Conservation (phyloP, 2,329 filamentous ascomycete genomes). For the Colletotrichum neosansevieriae region DNA sequence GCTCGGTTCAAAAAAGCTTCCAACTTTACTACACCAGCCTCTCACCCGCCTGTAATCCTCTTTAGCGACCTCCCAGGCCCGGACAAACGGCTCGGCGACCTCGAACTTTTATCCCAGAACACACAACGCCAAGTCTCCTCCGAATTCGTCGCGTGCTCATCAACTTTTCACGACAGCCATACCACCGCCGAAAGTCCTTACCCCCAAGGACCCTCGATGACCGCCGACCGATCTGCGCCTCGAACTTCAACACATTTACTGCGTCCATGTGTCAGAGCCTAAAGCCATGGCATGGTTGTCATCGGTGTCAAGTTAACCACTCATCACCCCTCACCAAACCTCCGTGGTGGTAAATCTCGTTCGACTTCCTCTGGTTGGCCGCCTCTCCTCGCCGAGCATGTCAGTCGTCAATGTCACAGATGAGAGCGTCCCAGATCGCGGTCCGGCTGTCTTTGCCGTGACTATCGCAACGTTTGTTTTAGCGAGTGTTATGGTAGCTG, state of each 20-base stretch:
- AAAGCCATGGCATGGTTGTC: conserved; percentile 39
- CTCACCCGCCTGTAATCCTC: background rate
- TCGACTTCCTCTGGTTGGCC: conserved; percentile 2
- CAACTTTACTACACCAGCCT: conserved; percentile 17
- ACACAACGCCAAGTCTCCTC: background rate
- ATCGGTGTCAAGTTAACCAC: conserved; percentile 36
- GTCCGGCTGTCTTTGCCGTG: conserved; percentile 75
- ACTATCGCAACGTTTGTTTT: conserved; percentile 76
- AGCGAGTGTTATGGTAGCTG: conserved; percentile 79
- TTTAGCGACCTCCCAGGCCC: conserved; percentile 2
- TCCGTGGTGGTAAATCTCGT: conserved; percentile 35
- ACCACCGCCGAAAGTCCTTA: background rate
- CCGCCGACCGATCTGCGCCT: conserved; percentile 19
- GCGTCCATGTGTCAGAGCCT: conserved; percentile 38
- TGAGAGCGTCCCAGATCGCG: conserved; percentile 59
- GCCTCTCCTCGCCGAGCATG: conserved; percentile 37
- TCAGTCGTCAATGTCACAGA: conserved; percentile 30
- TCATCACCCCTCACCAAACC: conserved; percentile 33
- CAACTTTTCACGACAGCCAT: conserved; percentile 1
- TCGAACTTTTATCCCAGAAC: conserved; percentile 10
- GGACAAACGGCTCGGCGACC: conserved; percentile 6
- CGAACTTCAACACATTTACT: conserved; percentile 18
- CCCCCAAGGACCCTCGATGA: conserved; percentile 11
- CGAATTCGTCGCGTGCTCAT: conserved; percentile 7
- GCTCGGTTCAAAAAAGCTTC: conserved; percentile 12